A percentile compares a stretch with the other conserved stretches of the same genome.
Evolutionary conservation across 1,284 basidiomycete species (phyloP).

Genomic region (Meripilus lineatus): DNA sequence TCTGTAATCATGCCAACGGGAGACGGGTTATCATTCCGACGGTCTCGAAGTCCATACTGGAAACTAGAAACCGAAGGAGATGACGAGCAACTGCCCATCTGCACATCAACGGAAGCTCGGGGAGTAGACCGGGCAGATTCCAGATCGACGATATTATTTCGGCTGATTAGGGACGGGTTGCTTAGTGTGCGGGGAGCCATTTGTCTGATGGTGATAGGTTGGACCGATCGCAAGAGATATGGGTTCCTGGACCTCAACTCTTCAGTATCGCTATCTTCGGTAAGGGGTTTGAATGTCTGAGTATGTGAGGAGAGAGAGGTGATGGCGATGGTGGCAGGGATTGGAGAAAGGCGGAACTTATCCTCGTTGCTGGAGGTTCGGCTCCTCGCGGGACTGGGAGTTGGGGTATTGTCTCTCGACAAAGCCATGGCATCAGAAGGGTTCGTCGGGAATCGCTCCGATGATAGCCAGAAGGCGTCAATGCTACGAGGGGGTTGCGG

Average conservation of each 20-base stretch:
- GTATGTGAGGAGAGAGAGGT: conserved; percentile 28
- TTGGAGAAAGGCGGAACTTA: conserved; percentile 35
- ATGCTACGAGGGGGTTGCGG: too few species aligned
- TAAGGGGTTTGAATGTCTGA: conserved; percentile 28
- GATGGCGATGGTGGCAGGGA: conserved; percentile 26
- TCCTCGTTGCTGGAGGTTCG: too few species aligned
- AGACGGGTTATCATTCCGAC: conserved; percentile 13
- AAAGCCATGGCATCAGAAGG: too few species aligned
- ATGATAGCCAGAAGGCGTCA: too few species aligned
- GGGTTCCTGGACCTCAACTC: conserved; percentile 22
- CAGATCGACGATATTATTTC: conserved; percentile 16
- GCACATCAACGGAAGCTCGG: conserved; percentile 25
- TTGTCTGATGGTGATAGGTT: conserved; percentile 23
- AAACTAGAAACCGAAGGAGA: conserved; percentile 21
- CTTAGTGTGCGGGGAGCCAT: conserved; percentile 19
- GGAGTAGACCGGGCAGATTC: conserved; percentile 32
- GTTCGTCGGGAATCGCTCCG: too few species aligned
- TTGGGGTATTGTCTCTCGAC: too few species aligned
- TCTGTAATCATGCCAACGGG: neutral
- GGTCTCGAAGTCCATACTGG: conserved; percentile 18
- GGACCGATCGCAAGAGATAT: conserved; percentile 18
- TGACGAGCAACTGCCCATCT: conserved; percentile 27
- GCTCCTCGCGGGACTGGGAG: too few species aligned
- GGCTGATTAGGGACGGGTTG: conserved; percentile 18
- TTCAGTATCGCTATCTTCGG: conserved; percentile 26